A percentile compares a stretch with the other conserved stretches of the same genome.
phyloP scores from a whole-genome alignment of 2,329 filamentous ascomycete genomes.

The Leptoxyphium fumago region DNA sequence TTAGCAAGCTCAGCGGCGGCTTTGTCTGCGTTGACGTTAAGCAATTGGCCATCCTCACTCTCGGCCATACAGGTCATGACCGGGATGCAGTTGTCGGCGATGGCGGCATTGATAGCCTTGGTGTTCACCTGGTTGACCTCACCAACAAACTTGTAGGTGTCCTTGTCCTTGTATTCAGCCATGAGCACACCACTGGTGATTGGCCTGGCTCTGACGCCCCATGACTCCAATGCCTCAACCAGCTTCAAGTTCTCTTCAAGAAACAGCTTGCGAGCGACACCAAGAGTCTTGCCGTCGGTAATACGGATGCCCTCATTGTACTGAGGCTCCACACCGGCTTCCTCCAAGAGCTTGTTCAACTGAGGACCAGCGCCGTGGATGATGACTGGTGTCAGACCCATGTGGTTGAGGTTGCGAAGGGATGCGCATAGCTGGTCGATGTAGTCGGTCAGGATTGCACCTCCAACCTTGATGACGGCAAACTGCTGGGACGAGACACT shows the following conservation, averaged over 20 bases:
- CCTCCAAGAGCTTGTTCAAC: constrained; percentile 79
- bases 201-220: constrained; percentile 77
- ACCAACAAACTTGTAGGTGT: constrained; percentile 89
- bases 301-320: constrained; percentile 95
- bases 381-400: constrained; percentile 86
- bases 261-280: constrained; percentile 82
- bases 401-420: constrained; percentile 82
- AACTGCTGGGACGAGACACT: constrained; percentile 95
- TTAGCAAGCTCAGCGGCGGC: constrained; percentile 86
- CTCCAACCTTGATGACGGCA: constrained; percentile 95
- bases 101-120: constrained; percentile 76
- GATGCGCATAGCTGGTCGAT: constrained; percentile 81
- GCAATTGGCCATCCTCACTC: constrained; percentile 73
- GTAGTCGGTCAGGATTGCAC: constrained; percentile 88
- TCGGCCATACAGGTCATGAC: constrained; percentile 95
- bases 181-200: constrained; percentile 82
- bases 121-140: constrained; percentile 92
- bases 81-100: constrained; percentile 79
- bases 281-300: constrained; percentile 88
- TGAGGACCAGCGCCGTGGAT: constrained; percentile 92
- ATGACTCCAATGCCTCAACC: constrained; percentile 74
- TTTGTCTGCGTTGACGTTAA: constrained; percentile 97
- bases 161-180: constrained; percentile 89
- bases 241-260: constrained; percentile 90
- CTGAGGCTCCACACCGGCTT: constrained; percentile 82